Percentiles rank a stretch among this genome's conserved stretches.
Evolutionary conservation across 2,329 filamentous ascomycete genomes (phyloP).

Genomic region (Cadophora sp.): DNA sequence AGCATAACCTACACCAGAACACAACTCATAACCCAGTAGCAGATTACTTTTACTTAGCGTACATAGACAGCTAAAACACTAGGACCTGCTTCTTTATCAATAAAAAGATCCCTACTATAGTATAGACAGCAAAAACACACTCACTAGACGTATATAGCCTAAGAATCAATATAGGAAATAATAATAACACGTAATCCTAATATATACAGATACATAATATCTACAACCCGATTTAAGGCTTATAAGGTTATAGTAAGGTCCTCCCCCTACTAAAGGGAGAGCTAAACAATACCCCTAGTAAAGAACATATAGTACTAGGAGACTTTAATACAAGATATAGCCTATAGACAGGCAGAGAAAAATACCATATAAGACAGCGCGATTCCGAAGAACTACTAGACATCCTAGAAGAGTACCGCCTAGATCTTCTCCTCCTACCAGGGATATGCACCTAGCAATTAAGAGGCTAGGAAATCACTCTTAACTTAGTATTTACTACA

Average conservation of each 20-base stretch:
- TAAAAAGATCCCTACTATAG: background rate
- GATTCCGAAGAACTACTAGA: conserved; percentile 3
- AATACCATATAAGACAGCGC: background rate
- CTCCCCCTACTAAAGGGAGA: conserved; percentile 3
- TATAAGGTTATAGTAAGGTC: background rate
- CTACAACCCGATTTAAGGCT: background rate
- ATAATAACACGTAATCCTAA: background rate
- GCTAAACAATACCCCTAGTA: conserved; percentile 1
- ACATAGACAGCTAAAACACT: background rate
- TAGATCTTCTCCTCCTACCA: conserved; percentile 7
- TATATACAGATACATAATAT: background rate
- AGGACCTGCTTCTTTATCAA: background rate
- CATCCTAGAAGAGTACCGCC: conserved; percentile 5
- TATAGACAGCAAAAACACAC: background rate
- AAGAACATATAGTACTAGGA: conserved; percentile 8
- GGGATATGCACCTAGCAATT: conserved; percentile 5
- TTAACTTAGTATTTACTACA: background rate
- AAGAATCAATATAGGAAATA: background rate
- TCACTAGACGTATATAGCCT: background rate
- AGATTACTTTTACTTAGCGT: background rate
- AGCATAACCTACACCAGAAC: too few species aligned
- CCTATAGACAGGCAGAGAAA: background rate
- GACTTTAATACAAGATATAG: background rate
- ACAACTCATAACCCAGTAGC: background rate
- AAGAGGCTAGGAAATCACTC: conserved; percentile 3